Percentiles rank a stretch among this genome's conserved stretches.
Conservation (phyloP, 2,329 filamentous ascomycete species). For the Sporothrix variecibatus region DNA sequence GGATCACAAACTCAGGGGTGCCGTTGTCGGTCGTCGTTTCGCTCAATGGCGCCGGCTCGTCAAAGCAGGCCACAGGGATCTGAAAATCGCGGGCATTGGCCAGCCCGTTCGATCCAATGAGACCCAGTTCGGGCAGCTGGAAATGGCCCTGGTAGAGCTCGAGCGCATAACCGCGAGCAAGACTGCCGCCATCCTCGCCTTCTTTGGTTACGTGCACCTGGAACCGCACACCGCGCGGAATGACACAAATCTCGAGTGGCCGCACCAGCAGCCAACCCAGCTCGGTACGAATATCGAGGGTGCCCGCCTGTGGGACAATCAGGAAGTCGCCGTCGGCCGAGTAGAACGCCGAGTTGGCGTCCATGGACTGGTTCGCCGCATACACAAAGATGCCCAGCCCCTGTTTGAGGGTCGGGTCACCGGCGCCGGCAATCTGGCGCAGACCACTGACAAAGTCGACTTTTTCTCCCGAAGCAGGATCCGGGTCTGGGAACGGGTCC, state of each 20-base stretch:
- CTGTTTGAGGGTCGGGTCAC: conserved; percentile 75
- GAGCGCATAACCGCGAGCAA: conserved; percentile 71
- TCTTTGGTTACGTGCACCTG: conserved; percentile 68
- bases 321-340: conserved; percentile 79
- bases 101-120: conserved; percentile 73
- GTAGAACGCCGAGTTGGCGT: conserved; percentile 73
- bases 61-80: conserved; percentile 68
- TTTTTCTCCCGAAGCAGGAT: conserved; percentile 36
- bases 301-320: conserved; percentile 73
- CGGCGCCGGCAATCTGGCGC: conserved; percentile 74
- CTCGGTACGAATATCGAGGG: conserved; percentile 75
- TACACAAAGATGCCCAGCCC: conserved; percentile 82
- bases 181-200: background rate
- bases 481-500: conserved; percentile 70
- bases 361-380: conserved; percentile 77
- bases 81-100: conserved; percentile 77
- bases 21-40: conserved; percentile 32
- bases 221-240: conserved; percentile 74
- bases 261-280: conserved; percentile 73
- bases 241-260: conserved; percentile 75
- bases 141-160: conserved; percentile 76
- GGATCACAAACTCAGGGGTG: conserved; percentile 52
- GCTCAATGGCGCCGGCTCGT: conserved; percentile 43
- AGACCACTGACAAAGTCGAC: conserved; percentile 58
- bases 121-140: conserved; percentile 69